Percentiles rank a stretch among this genome's conserved stretches.
phyloP scores from a whole-genome alignment of 2,329 filamentous ascomycete genomes.

The Claviceps africana region DNA sequence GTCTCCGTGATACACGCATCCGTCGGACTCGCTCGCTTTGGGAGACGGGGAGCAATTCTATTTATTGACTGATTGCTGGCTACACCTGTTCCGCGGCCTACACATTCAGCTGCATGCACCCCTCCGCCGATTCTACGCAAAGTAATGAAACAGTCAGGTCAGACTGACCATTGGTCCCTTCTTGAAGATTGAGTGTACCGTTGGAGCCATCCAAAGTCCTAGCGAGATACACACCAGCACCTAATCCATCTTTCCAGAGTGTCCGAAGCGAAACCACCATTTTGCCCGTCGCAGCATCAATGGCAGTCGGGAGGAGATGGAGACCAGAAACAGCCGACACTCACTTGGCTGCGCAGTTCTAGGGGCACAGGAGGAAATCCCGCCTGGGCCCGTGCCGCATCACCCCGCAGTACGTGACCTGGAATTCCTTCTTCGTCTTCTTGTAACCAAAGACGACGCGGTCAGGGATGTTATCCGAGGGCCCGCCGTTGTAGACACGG shows the following conservation, averaged over 20 bases:
- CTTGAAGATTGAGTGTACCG: too few relatives aligned
- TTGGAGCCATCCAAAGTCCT: too few relatives aligned
- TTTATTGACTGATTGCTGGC: too few relatives aligned
- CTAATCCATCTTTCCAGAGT: neutral
- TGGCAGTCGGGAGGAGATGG: neutral
- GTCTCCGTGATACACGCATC: too few relatives aligned
- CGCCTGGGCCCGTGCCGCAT: neutral
- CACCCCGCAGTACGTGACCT: neutral
- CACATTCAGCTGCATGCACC: too few relatives aligned
- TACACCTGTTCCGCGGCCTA: too few relatives aligned
- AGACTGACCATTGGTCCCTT: too few relatives aligned
- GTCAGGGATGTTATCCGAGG: neutral
- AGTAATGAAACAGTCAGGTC: too few relatives aligned
- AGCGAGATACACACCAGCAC: neutral
- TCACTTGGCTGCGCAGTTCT: neutral
- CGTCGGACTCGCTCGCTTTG: too few relatives aligned
- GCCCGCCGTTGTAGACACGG: neutral
- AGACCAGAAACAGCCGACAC: neutral
- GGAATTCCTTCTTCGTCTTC: neutral
- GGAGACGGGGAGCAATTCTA: too few relatives aligned
- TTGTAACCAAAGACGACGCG: neutral
- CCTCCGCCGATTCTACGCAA: too few relatives aligned
- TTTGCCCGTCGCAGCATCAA: neutral
- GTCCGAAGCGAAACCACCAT: neutral
- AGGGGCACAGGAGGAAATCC: constrained; percentile 5